Evolutionary conservation across 2,329 filamentous ascomycete genomes (phyloP), one percentile per base, ranked within the genome.

Genomic region (Ophiostoma perfectum): DNA sequence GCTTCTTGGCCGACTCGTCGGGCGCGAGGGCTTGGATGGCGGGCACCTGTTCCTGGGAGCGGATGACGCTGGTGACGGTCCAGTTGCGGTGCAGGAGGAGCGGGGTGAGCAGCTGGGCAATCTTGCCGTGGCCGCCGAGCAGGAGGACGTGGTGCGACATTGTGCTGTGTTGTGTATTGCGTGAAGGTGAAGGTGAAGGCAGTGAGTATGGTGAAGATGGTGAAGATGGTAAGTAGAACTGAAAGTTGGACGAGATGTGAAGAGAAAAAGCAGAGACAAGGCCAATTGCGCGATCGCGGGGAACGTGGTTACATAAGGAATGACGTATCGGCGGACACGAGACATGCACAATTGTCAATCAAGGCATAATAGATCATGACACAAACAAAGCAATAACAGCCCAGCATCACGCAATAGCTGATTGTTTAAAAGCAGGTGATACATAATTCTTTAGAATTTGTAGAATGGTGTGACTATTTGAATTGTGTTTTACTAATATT

Each of bases 51-150:
- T 87, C 86, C n/a, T 86, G 80, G 71, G 87, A 85, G 74, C 92
- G 90, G 76, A 96, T 89, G 70, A 95, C 81, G 76, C 88, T 91
- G 70, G 90, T 93, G 67, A 96, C 89, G 72, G 86, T 86, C 89
- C 91, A 94, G 45, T 86, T 86, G 72, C 88, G 86, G 66, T 87
- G 82, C 58, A 95, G 86, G 7, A 96, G 86, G 70, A 93, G 83
- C 1, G 90, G 90, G 8, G 91, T 95, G 52, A 95, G 83, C 60
- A 89, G 80, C 69, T 91, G 86, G 72, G 91, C 86, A 70, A 95
- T 79, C 76, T 93, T 92, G 79, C 92, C 92, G 80, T 93, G 91
- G 74, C 91, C 92, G 74, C 91, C 91, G 71, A 95, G 85, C 72
- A 95, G 79, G 70, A 93, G 87, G 70, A 93, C 60, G 60, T 63